phyloP scores from a whole-genome alignment of 208 protist species.

The Porcisia hertigi region DNA sequence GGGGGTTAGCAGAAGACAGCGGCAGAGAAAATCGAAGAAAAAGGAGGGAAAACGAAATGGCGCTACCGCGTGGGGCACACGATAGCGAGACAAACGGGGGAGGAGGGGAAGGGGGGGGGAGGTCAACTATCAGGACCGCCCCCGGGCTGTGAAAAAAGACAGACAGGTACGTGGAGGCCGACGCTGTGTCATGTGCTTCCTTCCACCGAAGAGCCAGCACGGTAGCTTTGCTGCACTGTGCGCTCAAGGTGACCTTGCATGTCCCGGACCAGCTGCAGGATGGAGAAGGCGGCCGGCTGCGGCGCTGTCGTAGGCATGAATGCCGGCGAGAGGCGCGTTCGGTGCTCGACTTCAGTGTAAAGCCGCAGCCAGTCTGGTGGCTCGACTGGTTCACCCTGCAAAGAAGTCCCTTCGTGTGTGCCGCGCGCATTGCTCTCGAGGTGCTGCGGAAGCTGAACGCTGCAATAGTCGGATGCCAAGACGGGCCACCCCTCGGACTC shows the following conservation, averaged over 20 bases:
- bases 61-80: neutral
- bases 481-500: constrained; percentile 28
- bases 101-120: neutral
- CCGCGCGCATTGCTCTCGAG: no score
- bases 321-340: neutral
- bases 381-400: neutral
- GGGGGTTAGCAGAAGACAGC: neutral
- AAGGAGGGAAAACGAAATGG: neutral
- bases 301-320: neutral
- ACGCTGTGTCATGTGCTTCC: neutral
- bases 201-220: neutral
- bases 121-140: neutral
- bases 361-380: neutral
- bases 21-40: neutral
- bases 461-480: constrained; percentile 7
- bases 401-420: neutral
- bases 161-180: neutral
- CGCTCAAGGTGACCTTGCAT: constrained; percentile 25
- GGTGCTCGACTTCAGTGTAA: constrained; percentile 13
- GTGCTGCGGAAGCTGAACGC: neutral
- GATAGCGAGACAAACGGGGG: neutral
- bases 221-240: constrained; percentile 2
- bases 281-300: constrained; percentile 21
- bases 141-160: neutral
- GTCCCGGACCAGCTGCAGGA: constrained; percentile 35